Base-by-base conservation (phyloP, 225 moss, liverwort and hornwort genomes). In the Neckera pumila region DNA sequence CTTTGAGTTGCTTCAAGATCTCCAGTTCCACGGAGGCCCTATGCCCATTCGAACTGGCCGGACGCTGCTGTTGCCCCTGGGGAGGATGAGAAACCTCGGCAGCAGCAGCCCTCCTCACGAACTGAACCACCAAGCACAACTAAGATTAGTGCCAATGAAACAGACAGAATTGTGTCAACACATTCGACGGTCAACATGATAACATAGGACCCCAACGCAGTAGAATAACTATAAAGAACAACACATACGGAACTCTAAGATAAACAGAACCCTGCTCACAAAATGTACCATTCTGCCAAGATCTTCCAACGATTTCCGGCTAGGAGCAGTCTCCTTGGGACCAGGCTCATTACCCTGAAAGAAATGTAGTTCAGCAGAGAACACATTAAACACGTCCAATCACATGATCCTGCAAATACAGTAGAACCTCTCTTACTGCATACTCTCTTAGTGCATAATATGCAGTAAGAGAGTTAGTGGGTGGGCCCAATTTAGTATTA, bases 241-340 rank as follows among this genome's bases (percentile, higher is more conserved):
- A 25, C 51, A 26, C 28, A 87, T 51, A 38, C 21, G 84, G 1
- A 86, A 58, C 53, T 25, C 64, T 17, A 17, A 27, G 15, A 60
- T 16, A 3, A 43, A 63, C 66, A 80, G 9, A 76, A 45, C 60
- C 31, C 16, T 51, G 26, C 34, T 34, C 26, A 77, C 22, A 69
- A 43, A 51, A 64, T 36, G 36, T 93, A 93, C 93, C 93, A 93
- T 93, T 90, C 93, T 77, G 59, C 93, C 93, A 85, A 93, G 93
- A 75, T 93, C 93, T 85, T 93, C 93, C 88, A 93, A 75, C 54
- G 93, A 93, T 62, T 93, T 93, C 63, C 93, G 90, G 85, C 91
- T 89, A 69, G 91, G 91, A 40, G 76, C 93, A 87, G 72, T 74
- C 77, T 93, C 93, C 89, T 93, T 93, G 65, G 89, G 87, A 90